Evolutionary conservation across 1,284 basidiomycete genomes (phyloP), one percentile per base, ranked within the genome.

Genomic region (Ustilago crameri): DNA sequence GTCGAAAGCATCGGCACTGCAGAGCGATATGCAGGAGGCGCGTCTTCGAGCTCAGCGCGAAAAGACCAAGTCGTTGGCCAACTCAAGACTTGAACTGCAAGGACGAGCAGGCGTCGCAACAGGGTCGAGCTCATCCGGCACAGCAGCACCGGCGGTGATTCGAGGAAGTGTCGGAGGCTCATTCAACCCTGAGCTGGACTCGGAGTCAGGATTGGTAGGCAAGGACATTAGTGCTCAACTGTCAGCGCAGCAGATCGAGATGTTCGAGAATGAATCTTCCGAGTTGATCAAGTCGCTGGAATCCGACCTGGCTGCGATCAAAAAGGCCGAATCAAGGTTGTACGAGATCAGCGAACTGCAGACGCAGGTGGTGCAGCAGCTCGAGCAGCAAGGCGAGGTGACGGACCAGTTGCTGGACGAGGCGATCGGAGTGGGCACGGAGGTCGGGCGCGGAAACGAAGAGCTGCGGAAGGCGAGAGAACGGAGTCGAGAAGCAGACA

Each of bases 321-420:
- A 93, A 82, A 90, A 91, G 82, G 93, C 93, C 20, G 93, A 95
- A 82, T 88, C 91, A 45, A 89, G 91, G 42, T 84, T 95, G 63
- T 87, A 92, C 86, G 93, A 95, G 81, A 96, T 96, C 78, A 92
- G 91, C 79, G 88, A 91, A 44, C 85, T 96, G 61, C 93, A 96
- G 85, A 90, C 91, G 85, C 91, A 95, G 84, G 87, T 96, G 71
- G 89, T 94, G 56, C 87, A 88, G 17, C 93, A 95, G 82, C 86
- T 96, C 48, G 91, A 91, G 42, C 88, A 87, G 79, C 93, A 96
- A 85, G 91, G 90, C n/a, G 93, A 93, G 84, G 84, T 93, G 72
- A 93, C 93, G 20, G 91, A 93, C 78, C 90, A 91, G 82, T 85
- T 96, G 56, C 92, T 91, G 80, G 91, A 94, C 72, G 93, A 96